phyloP scores from a whole-genome alignment of 139 green algal genomes.

The Chlamydomonas applanata region DNA sequence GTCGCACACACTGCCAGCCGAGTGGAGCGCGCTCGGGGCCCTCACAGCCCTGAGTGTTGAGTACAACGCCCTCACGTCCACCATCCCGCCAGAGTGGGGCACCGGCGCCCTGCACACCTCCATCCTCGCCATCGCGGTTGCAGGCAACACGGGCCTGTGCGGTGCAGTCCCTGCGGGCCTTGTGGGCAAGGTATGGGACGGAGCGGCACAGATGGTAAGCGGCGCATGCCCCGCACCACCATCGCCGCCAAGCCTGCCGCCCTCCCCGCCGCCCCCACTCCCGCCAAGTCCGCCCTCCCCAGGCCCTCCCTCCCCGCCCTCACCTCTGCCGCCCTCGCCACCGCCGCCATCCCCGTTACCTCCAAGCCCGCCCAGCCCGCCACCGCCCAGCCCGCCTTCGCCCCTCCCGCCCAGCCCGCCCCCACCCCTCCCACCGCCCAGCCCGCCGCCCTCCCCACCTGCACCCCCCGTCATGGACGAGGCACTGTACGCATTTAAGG shows the following conservation, averaged over 20 bases:
- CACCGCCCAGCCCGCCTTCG: neutral
- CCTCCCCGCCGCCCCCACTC: no score
- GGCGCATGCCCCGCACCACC: neutral
- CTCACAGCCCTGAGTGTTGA: neutral
- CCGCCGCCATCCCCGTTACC: neutral
- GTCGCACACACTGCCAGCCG: conserved; percentile 5
- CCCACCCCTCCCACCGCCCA: neutral
- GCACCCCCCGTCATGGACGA: neutral
- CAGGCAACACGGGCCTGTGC: no score
- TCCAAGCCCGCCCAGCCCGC: neutral
- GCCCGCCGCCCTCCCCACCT: no score
- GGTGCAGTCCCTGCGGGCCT: neutral
- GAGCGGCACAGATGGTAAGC: neutral
- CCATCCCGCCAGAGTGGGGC: neutral
- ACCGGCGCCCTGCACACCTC: neutral
- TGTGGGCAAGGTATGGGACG: no score
- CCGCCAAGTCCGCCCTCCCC: conserved; percentile 4
- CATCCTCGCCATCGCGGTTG: neutral
- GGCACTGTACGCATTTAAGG: neutral
- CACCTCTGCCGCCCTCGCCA: no score
- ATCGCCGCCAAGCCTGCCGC: neutral
- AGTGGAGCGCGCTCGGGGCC: neutral
- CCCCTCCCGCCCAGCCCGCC: neutral
- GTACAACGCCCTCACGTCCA: neutral
- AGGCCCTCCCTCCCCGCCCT: neutral